Conservation (phyloP, 2,329 filamentous ascomycete species). For the Cytospora paraplurivora region DNA sequence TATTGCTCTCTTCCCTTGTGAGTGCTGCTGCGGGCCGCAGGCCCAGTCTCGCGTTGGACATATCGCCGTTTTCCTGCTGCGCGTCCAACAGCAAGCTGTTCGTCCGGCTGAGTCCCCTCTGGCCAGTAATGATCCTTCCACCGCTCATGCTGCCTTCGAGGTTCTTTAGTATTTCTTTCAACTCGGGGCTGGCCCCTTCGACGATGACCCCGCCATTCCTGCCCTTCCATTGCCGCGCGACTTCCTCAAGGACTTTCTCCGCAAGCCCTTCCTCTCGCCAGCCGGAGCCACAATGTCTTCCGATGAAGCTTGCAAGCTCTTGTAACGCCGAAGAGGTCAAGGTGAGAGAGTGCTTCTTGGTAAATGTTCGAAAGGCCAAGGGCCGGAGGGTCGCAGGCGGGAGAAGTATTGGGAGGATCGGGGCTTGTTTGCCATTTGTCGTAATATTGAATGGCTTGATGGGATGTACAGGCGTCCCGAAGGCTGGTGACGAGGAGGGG, state of each 20-base stretch:
- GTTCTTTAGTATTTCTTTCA: constrained; percentile 81
- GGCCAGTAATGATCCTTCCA: constrained; percentile 65
- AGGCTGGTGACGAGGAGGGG: constrained; percentile 87
- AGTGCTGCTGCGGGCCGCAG: constrained; percentile 50
- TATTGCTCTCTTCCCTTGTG: constrained; percentile 61
- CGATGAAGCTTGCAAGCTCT: constrained; percentile 84
- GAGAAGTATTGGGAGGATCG: constrained; percentile 84
- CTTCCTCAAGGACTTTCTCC: constrained; percentile 88
- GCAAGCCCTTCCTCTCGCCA: constrained; percentile 95
- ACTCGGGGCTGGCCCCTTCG: constrained; percentile 72
- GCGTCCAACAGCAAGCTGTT: constrained; percentile 65
- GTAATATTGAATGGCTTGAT: constrained; percentile 64
- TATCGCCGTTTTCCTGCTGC: constrained; percentile 54
- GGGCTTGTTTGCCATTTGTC: constrained; percentile 51
- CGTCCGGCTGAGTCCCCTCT: constrained; percentile 60
- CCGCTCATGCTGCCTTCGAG: constrained; percentile 87
- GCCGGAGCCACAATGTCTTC: constrained; percentile 89
- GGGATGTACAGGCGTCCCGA: constrained; percentile 83
- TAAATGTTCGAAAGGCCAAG: constrained; percentile 92
- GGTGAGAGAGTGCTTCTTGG: constrained; percentile 95
- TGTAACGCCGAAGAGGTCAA: constrained; percentile 85
- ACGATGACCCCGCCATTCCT: constrained; percentile 88
- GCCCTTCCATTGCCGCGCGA: constrained; percentile 89
- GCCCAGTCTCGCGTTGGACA: constrained; percentile 58
- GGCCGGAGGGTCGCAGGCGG: constrained; percentile 85